These are phyloP conservation scores for Pythium phragmitis DNA, from an alignment of 352 stramenopile genomes.

Conservation along the genomic window DNA sequence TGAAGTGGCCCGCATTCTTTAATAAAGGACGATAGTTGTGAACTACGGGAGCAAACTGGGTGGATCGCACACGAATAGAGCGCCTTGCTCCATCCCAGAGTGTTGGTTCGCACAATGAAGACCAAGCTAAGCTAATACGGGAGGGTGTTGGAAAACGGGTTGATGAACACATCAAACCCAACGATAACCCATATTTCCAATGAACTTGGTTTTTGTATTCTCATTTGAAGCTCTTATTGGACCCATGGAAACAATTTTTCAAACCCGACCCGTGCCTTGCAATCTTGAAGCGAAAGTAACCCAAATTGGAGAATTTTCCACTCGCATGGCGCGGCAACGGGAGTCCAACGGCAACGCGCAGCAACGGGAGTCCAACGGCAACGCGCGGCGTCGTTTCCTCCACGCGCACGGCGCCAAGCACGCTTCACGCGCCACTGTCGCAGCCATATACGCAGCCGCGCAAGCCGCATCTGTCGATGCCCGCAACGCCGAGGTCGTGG, in stretches of 20 bases:
- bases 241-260: too few relatives aligned
- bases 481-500: background rate
- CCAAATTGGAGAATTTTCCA: slow-evolving; percentile 2
- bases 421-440: background rate
- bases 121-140: background rate
- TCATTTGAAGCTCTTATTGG: background rate
- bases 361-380: background rate
- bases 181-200: background rate
- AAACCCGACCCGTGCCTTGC: background rate
- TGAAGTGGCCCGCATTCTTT: background rate
- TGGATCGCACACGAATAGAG: background rate
- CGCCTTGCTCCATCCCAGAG: background rate
- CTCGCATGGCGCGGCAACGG: background rate
- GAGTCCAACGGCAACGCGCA: background rate
- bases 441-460: slow-evolving; percentile 1
- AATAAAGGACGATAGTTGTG: background rate
- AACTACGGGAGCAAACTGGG: too few relatives aligned
- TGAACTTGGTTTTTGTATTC: background rate
- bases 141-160: background rate
- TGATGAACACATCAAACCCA: too few relatives aligned
- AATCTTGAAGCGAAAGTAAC: slow-evolving; percentile 3
- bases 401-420: background rate
- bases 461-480: slow-evolving; percentile 3
- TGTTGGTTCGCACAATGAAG: background rate
- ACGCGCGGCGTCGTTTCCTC: background rate